A percentile compares a stretch with the other conserved stretches of the same genome.
Conservation (phyloP, 2,329 filamentous ascomycete genomes). For the Aureobasidium sp. region DNA sequence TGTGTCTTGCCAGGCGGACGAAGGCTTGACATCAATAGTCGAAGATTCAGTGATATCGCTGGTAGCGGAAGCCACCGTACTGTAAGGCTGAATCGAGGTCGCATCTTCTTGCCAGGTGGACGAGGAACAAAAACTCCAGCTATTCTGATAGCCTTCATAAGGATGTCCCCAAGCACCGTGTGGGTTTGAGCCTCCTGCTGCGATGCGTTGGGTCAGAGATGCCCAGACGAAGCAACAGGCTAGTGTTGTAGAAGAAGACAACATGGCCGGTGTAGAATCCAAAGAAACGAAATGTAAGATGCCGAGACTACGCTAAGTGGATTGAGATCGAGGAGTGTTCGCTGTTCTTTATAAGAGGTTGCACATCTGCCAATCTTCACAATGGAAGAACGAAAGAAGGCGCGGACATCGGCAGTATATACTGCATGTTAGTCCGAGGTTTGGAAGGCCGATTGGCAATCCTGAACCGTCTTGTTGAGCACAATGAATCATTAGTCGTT, state of each 20-base stretch:
- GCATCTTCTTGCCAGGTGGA: not conserved
- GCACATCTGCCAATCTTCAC: not conserved
- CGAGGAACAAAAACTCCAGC: not conserved
- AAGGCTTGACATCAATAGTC: not conserved
- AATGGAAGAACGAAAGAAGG: not conserved
- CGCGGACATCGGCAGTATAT: constrained; percentile 2
- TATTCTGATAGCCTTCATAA: not conserved
- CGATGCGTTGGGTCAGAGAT: not conserved
- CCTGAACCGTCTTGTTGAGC: not conserved
- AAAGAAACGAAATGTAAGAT: not conserved
- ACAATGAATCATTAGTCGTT: not conserved
- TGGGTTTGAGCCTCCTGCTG: not conserved
- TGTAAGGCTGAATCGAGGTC: not conserved
- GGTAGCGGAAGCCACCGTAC: not conserved
- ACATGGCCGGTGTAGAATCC: not conserved
- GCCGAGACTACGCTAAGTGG: not conserved
- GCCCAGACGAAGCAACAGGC: not conserved
- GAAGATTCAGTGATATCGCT: not conserved
- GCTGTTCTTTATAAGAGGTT: not conserved
- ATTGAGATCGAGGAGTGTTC: not conserved
- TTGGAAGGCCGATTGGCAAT: constrained; percentile 1
- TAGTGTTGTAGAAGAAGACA: not conserved
- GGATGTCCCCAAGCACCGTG: not conserved
- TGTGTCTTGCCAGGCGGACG: not conserved
- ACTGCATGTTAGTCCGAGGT: not conserved